A percentile compares a stretch with the other conserved stretches of the same genome.
Evolutionary conservation across 768 basidiomycete genomes (phyloP).

Genomic region (Lactifluus pinguis): DNA sequence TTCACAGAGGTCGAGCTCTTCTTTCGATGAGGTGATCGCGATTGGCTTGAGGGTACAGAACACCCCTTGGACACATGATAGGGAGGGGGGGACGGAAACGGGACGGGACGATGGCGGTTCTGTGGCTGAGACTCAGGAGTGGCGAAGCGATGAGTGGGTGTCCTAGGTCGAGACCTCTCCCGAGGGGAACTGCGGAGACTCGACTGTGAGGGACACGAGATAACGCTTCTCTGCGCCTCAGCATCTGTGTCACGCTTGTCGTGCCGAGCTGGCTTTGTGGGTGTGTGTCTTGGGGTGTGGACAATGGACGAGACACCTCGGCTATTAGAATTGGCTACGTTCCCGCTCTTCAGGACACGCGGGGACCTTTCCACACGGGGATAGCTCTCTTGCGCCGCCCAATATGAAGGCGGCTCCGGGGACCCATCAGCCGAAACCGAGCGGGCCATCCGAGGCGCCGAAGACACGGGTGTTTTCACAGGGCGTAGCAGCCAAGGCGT

Average conservation of each 20-base stretch:
- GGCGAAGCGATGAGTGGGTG: background rate
- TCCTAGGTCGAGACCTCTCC: background rate
- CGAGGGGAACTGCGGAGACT: background rate
- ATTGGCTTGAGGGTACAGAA: background rate
- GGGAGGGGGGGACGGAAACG: background rate
- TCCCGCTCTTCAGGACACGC: background rate
- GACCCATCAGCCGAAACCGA: background rate
- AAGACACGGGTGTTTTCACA: background rate
- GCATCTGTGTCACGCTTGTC: background rate
- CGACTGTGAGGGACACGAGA: background rate
- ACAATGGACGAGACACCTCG: background rate
- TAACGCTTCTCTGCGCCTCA: background rate
- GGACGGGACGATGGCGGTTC: background rate
- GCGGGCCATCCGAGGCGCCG: background rate
- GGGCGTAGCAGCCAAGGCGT: constrained; percentile 10
- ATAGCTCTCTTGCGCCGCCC: background rate
- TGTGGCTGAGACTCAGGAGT: background rate
- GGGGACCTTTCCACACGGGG: background rate
- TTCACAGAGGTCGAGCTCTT: background rate
- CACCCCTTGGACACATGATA: background rate
- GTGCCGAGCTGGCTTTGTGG: background rate
- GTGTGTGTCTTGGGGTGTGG: background rate
- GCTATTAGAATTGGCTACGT: background rate
- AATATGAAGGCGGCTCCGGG: background rate
- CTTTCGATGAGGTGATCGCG: background rate